Evolutionary conservation across 768 basidiomycete species (phyloP).

Genomic region (Suillus fuscotomentosus): DNA sequence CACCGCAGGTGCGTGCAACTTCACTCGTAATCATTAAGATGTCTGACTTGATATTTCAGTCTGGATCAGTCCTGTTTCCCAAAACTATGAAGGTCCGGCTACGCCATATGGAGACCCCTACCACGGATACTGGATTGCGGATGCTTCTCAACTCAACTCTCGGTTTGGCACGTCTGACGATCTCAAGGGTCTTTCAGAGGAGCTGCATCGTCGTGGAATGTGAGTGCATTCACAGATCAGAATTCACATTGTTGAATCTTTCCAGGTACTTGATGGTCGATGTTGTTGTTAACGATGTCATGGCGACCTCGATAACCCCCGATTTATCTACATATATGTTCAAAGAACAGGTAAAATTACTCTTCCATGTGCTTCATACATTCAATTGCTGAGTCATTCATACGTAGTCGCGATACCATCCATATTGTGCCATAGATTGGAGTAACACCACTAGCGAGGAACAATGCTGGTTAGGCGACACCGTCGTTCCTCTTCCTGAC

Average conservation of each 20-base stretch:
- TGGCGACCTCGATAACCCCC: conserved; percentile 61
- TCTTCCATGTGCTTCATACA: background rate
- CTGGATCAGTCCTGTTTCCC: conserved; percentile 81
- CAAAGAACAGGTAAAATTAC: conserved; percentile 50
- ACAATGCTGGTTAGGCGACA: conserved; percentile 83
- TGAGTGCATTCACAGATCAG: conserved; percentile 24
- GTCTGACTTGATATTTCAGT: conserved; percentile 37
- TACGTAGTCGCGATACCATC: conserved; percentile 64
- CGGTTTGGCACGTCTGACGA: conserved; percentile 75
- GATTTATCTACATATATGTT: conserved; percentile 69
- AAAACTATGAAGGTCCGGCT: conserved; percentile 71
- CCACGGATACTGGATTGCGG: conserved; percentile 83
- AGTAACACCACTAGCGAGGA: conserved; percentile 68
- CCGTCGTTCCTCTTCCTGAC: conserved; percentile 71
- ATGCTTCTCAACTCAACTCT: conserved; percentile 63
- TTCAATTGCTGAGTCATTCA: background rate
- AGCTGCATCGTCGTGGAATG: conserved; percentile 74
- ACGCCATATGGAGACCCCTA: conserved; percentile 81
- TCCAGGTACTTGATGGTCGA: conserved; percentile 81
- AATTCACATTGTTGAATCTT: conserved; percentile 17
- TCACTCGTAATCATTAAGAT: background rate
- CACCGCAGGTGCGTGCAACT: conserved; percentile 54
- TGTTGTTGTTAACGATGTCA: conserved; percentile 84
- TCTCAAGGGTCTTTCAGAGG: conserved; percentile 61
- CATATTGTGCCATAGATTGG: conserved; percentile 75